These are phyloP conservation scores for Aechmea fasciata DNA, from an alignment of 176 grass and related monocot genomes.

Conservation along the genomic window DNA sequence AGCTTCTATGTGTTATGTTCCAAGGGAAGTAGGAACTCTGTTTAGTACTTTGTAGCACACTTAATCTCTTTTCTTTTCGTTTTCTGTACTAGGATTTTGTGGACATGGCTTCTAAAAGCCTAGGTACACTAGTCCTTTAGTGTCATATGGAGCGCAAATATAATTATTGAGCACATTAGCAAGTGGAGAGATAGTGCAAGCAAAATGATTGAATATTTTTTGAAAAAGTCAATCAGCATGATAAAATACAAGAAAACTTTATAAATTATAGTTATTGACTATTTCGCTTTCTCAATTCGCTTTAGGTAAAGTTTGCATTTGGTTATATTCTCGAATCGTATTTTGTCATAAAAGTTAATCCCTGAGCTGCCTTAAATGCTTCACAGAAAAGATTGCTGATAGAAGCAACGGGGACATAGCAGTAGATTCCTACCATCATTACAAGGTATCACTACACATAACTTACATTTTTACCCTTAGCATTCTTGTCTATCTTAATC, in stretches of 20 bases:
- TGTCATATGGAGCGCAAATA: not conserved
- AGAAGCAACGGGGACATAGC: slow-evolving; percentile 63
- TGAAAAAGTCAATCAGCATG: not conserved
- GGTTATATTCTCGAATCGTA: not conserved
- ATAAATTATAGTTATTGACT: not conserved
- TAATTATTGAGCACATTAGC: not conserved
- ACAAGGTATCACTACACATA: slow-evolving; percentile 33
- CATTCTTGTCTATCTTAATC: not conserved
- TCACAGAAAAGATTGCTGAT: slow-evolving; percentile 57
- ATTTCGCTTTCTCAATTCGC: not conserved
- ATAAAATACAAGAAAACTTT: not conserved
- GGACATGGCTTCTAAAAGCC: not conserved
- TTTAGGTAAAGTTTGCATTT: not conserved
- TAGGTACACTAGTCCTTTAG: not conserved
- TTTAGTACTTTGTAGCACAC: not conserved
- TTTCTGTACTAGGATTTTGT: not conserved
- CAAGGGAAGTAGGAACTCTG: not conserved
- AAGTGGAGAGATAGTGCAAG: slow-evolving; percentile 2
- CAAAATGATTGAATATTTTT: slow-evolving; percentile 7
- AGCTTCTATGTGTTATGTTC: not conserved
- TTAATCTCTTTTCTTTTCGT: not conserved
- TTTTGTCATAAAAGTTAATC: not conserved
- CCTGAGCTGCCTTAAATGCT: slow-evolving; percentile 2
- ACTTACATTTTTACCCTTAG: not conserved
- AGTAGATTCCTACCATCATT: slow-evolving; percentile 70